A percentile compares a stretch with the other conserved stretches of the same genome.
Evolutionary conservation across 352 stramenopile species (phyloP).

Genomic region (Hyaloperonospora brassicae): DNA sequence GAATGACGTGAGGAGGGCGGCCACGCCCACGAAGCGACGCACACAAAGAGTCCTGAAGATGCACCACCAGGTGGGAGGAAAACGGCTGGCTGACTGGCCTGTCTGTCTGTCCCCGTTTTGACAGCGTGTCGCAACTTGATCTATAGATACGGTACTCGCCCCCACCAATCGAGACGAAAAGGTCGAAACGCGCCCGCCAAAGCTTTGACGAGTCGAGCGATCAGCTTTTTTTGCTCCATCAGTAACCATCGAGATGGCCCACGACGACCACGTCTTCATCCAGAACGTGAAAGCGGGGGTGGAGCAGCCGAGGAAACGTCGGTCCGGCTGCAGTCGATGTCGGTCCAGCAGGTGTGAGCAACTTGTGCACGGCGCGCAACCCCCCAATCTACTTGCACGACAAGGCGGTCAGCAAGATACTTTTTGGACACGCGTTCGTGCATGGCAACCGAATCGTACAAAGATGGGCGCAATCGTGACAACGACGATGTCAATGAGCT

Average conservation of each 20-base stretch:
- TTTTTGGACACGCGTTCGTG: not conserved
- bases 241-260: constrained; percentile 18
- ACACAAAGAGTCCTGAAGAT: not conserved
- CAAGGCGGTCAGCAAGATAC: constrained; percentile 3
- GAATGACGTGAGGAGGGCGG: not conserved
- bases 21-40: not conserved
- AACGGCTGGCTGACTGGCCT: not conserved
- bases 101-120: not conserved
- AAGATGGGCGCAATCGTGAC: constrained; percentile 78
- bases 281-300: constrained; percentile 29
- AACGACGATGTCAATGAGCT: constrained; percentile 61
- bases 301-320: constrained; percentile 28
- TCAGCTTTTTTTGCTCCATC: not conserved
- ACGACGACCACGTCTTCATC: constrained; percentile 46
- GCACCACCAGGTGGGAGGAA: not conserved
- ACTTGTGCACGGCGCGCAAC: constrained; percentile 33
- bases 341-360: constrained; percentile 11
- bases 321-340: not conserved
- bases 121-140: too few relatives aligned
- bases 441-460: constrained; percentile 25
- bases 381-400: constrained; percentile 42
- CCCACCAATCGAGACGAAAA: too few relatives aligned
- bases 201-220: not conserved
- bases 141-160: too few relatives aligned
- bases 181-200: too few relatives aligned